These are phyloP conservation scores for Rhynchospora pubera DNA, from an alignment of 176 grass and related monocot genomes.

Conservation along the genomic window DNA sequence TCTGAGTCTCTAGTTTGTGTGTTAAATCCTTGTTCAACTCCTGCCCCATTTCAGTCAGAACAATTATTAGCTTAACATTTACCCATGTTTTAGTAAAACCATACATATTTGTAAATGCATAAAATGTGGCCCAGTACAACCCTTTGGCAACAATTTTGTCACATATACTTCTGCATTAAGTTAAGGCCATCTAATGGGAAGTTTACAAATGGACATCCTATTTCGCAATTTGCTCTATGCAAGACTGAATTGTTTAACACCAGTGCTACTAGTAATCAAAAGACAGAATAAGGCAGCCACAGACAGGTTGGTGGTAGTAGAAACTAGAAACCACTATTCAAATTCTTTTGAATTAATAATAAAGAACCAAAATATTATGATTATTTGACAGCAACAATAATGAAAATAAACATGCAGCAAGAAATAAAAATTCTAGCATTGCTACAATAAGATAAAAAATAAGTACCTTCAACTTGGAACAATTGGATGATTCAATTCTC, in stretches of 20 bases:
- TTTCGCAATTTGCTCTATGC: not conserved
- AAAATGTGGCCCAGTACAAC: not conserved
- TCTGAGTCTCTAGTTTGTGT: constrained; percentile 91
- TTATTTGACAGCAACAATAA: not conserved
- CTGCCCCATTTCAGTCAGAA: constrained; percentile 23
- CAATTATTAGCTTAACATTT: not conserved
- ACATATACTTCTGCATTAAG: not conserved
- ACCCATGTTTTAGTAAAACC: not conserved
- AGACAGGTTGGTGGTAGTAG: not conserved
- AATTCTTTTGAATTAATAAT: not conserved
- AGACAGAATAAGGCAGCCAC: not conserved
- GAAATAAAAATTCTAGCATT: not conserved
- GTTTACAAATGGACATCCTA: not conserved
- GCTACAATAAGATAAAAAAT: constrained; percentile 6
- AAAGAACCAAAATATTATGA: not conserved
- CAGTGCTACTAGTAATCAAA: constrained; percentile 2
- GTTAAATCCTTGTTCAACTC: constrained; percentile 88
- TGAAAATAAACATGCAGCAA: not conserved
- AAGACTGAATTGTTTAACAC: not conserved
- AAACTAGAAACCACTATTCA: not conserved
- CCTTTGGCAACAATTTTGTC: not conserved
- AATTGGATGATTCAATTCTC: constrained; percentile 96
- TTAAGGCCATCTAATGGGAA: not conserved
- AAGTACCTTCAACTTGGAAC: constrained; percentile 89
- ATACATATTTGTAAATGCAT: not conserved